Evolutionary conservation across 495 filamentous ascomycete species (phyloP).

Genomic region (Hypoxylon lenormandii): DNA sequence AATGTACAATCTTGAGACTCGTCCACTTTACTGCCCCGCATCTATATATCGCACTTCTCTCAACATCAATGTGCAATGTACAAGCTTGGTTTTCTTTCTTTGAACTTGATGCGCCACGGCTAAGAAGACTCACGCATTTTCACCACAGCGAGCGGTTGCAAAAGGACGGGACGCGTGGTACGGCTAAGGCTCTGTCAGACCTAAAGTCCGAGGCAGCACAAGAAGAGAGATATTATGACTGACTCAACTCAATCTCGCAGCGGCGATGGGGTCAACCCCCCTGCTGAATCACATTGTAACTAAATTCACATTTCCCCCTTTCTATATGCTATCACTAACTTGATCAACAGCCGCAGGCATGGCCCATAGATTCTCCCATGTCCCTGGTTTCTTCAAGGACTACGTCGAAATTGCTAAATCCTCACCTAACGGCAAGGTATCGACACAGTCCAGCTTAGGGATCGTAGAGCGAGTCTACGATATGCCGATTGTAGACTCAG

Average conservation of each 20-base stretch:
- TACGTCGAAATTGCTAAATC: conserved; percentile 9
- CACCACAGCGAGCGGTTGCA: not conserved
- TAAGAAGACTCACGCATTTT: not conserved
- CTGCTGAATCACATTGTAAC: not conserved
- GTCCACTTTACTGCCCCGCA: too few relatives aligned
- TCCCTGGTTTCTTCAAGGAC: conserved; percentile 19
- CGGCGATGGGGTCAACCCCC: too few relatives aligned
- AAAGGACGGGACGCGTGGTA: not conserved
- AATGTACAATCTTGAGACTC: too few relatives aligned
- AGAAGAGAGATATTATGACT: not conserved
- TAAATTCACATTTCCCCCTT: not conserved
- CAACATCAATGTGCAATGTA: not conserved
- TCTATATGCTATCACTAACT: not conserved
- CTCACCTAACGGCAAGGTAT: not conserved
- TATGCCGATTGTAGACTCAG: not conserved
- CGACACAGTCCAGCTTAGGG: conserved; percentile 10
- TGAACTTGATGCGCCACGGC: not conserved
- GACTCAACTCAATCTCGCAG: not conserved
- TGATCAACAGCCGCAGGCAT: not conserved
- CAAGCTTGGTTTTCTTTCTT: not conserved
- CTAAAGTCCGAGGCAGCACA: not conserved
- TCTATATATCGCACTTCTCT: too few relatives aligned
- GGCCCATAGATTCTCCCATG: conserved; percentile 8
- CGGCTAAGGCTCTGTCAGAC: not conserved
- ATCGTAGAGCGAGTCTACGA: conserved; percentile 9